Base-by-base conservation (phyloP, 805 yeast species). In the Phaffomyces antillensis region DNA sequence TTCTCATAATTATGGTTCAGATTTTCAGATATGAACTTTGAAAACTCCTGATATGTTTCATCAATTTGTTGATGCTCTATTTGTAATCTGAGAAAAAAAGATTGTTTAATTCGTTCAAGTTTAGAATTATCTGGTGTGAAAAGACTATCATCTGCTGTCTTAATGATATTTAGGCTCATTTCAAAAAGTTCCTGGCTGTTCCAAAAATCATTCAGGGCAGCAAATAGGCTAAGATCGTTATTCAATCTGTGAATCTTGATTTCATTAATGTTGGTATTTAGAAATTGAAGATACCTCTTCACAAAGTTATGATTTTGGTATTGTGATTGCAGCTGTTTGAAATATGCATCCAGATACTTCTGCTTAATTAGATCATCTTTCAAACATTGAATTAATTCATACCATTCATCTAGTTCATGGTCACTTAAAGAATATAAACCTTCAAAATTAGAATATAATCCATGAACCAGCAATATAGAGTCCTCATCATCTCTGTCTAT, bases 31-130 rank as follows among this genome's bases (percentile, higher is more conserved):
- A 76, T 61, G 43, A 74, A 72, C 1, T 56, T 24, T 1, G 80
- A 76, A 37, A 63, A 68, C 1, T 59, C 58, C 10, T 62, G 55
- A 51, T 63, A 70, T 0, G 78, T 68, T 0, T 65, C 63, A 4
- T 71, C 73, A 8, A 75, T 44, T 3, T 58, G 51, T 1, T 52
- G 45, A 54, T 75, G 79, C 0, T 80, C 80, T 10, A 54, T 49
- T 2, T 51, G 35, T 6, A 78, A 53, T 35, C 75, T 56, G 25
- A 60, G 51, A 5, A 63, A 15, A 35, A 48, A 54, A 5, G 39
- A 23, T 3, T 26, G 16, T 28, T 37, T 37, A 7, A 34, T 15
- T 16, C 3, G 37, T 12, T 36, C 33, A 10, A 38, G 2, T 17
- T 18, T 31, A 3, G 23, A 35, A 8, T 13, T 2, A 26, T 26